Percentiles rank a stretch among this genome's conserved stretches.
Conservation (phyloP, 1,284 basidiomycete genomes). For the Ganoderma resinaceum region DNA sequence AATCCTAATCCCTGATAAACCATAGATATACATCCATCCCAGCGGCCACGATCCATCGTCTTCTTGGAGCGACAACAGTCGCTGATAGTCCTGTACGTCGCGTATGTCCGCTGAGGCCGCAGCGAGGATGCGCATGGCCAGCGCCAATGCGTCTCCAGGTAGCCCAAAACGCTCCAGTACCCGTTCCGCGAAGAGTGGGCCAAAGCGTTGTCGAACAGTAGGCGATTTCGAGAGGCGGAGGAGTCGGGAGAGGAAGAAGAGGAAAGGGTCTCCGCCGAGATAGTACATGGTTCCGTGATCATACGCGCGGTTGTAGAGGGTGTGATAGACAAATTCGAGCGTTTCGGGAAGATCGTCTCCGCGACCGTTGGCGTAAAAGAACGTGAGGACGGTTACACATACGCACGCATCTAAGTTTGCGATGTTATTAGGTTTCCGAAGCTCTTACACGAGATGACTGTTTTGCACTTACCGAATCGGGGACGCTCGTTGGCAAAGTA, state of each 20-base stretch:
- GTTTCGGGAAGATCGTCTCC: slow-evolving; percentile 50
- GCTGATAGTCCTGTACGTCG: slow-evolving; percentile 49
- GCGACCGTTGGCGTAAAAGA: slow-evolving; percentile 56
- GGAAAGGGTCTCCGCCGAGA: slow-evolving; percentile 55
- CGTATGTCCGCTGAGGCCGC: slow-evolving; percentile 48
- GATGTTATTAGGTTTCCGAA: not conserved
- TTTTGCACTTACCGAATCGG: slow-evolving; percentile 42
- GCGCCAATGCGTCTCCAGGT: slow-evolving; percentile 50
- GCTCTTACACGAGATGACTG: slow-evolving; percentile 41
- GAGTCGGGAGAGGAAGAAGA: slow-evolving; percentile 60
- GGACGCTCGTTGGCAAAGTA: slow-evolving; percentile 21
- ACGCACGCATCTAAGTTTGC: slow-evolving; percentile 46
- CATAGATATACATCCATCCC: slow-evolving; percentile 57
- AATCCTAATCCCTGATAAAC: slow-evolving; percentile 45
- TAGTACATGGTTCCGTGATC: slow-evolving; percentile 53
- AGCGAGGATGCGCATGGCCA: slow-evolving; percentile 55
- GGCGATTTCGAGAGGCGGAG: slow-evolving; percentile 42
- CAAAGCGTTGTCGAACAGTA: slow-evolving; percentile 42
- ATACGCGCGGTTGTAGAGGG: slow-evolving; percentile 55
- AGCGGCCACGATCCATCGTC: slow-evolving; percentile 57
- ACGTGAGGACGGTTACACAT: slow-evolving; percentile 54
- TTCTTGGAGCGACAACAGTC: slow-evolving; percentile 50
- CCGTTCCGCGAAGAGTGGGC: slow-evolving; percentile 49
- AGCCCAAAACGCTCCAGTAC: slow-evolving; percentile 55
- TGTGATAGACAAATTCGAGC: slow-evolving; percentile 52